A percentile compares a stretch with the other conserved stretches of the same genome.
Evolutionary conservation across 805 yeast genomes (phyloP).

Genomic region (Metschnikowia corniflorae): DNA sequence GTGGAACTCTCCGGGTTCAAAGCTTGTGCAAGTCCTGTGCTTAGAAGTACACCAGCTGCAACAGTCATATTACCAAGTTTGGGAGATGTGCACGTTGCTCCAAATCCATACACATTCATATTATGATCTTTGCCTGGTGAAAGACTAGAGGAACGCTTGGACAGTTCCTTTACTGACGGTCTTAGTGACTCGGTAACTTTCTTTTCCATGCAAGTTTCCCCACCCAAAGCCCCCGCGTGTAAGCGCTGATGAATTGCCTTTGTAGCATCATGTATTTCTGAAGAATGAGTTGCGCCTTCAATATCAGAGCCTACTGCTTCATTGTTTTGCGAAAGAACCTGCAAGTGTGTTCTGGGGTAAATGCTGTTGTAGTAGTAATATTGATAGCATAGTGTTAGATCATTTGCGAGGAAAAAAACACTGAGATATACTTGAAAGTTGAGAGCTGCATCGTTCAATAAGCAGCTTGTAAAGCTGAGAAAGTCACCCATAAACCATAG

Average conservation of each 20-base stretch:
- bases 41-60: constrained; percentile 13
- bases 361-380: constrained; percentile 62
- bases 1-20: constrained; percentile 3
- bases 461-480: constrained; percentile 38
- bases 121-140: constrained; percentile 1
- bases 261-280: constrained; percentile 6
- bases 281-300: not conserved
- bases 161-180: not conserved
- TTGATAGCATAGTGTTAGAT: constrained; percentile 63
- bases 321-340: not conserved
- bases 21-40: constrained; percentile 16
- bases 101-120: constrained; percentile 8
- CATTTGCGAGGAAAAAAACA: constrained; percentile 50
- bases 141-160: constrained; percentile 5
- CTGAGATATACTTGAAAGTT: constrained; percentile 39
- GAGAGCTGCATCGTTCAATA: constrained; percentile 36
- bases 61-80: constrained; percentile 7
- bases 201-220: too few species aligned
- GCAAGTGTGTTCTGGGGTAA: constrained; percentile 24
- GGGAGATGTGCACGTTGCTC: constrained; percentile 11
- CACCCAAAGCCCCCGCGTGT: not conserved
- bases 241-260: constrained; percentile 14
- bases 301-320: not conserved
- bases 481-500: constrained; percentile 60
- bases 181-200: not conserved